phyloP scores from a whole-genome alignment of 805 yeast genomes.

The Maudiozyma turicensis region DNA sequence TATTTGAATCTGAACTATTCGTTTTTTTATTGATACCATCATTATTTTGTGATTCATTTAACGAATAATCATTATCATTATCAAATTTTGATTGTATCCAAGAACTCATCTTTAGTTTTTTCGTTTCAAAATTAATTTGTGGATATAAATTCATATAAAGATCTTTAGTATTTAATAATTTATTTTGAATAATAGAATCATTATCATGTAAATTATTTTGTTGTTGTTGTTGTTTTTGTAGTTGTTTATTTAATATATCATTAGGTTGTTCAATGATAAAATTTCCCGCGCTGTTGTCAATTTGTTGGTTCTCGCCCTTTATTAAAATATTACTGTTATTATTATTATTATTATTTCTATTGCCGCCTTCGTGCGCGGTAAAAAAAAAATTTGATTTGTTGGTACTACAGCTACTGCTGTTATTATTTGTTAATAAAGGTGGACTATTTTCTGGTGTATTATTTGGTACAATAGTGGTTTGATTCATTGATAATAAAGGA shows the following conservation, averaged over 20 bases:
- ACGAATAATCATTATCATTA: constrained; percentile 19
- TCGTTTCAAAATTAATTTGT: constrained; percentile 10
- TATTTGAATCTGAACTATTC: background rate
- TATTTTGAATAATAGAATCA: too few relatives aligned
- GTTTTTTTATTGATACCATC: background rate
- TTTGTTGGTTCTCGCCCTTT: background rate
- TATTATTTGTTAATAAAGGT: background rate
- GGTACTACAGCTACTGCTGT: background rate
- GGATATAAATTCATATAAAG: constrained; percentile 7
- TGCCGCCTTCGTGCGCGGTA: background rate
- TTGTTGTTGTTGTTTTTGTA: constrained; percentile 1
- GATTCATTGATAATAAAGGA: constrained; percentile 11
- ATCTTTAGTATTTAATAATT: too few relatives aligned
- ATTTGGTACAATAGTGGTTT: constrained; percentile 20
- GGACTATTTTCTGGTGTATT: constrained; percentile 24
- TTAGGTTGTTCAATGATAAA: background rate
- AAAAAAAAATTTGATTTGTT: background rate
- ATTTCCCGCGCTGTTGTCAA: background rate
- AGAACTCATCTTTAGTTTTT: constrained; percentile 14
- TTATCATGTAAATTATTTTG: constrained; percentile 1
- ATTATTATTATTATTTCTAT: background rate
- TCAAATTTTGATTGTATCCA: constrained; percentile 17
- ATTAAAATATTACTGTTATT: background rate
- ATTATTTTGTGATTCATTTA: constrained; percentile 5
- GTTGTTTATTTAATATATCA: background rate